Conservation (phyloP, 805 yeast species). For the Yarrowia bubula region DNA sequence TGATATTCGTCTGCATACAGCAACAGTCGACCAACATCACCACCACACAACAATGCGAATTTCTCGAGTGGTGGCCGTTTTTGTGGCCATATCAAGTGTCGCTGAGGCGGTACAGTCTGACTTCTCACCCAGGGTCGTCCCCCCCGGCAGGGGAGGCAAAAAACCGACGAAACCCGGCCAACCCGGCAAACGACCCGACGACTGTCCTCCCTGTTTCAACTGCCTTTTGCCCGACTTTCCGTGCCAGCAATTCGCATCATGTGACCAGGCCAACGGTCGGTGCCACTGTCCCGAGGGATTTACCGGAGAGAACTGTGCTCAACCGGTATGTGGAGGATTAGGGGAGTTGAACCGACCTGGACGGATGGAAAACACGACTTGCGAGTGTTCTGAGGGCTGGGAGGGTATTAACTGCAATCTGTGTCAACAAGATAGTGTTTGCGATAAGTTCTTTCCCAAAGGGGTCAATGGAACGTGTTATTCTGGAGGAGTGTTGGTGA, state of each 20-base stretch:
- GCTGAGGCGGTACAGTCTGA: too few species aligned
- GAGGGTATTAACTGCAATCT: slow-evolving; percentile 87
- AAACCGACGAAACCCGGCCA: slow-evolving; percentile 20
- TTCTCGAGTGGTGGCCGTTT: too few species aligned
- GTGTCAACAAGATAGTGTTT: slow-evolving; percentile 69
- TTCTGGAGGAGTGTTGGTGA: slow-evolving; percentile 76
- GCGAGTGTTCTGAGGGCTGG: slow-evolving; percentile 88
- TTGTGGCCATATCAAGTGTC: background rate
- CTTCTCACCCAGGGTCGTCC: too few species aligned
- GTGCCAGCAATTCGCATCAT: slow-evolving; percentile 86
- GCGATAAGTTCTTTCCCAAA: slow-evolving; percentile 86
- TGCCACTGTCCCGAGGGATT: slow-evolving; percentile 92
- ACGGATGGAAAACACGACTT: slow-evolving; percentile 47
- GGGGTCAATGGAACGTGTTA: slow-evolving; percentile 86
- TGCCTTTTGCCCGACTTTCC: slow-evolving; percentile 88
- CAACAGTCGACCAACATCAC: too few species aligned
- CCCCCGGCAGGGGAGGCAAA: slow-evolving; percentile 24
- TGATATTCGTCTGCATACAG: too few species aligned
- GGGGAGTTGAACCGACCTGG: slow-evolving; percentile 68
- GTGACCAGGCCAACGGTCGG: slow-evolving; percentile 83
- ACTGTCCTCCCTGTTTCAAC: slow-evolving; percentile 91
- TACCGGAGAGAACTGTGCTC: slow-evolving; percentile 89
- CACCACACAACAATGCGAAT: too few species aligned
- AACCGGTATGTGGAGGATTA: slow-evolving; percentile 83
- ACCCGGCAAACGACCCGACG: slow-evolving; percentile 36